These are phyloP conservation scores for Fusarium heterosporum DNA, from an alignment of 2,329 filamentous ascomycete species.

Conservation along the genomic window DNA sequence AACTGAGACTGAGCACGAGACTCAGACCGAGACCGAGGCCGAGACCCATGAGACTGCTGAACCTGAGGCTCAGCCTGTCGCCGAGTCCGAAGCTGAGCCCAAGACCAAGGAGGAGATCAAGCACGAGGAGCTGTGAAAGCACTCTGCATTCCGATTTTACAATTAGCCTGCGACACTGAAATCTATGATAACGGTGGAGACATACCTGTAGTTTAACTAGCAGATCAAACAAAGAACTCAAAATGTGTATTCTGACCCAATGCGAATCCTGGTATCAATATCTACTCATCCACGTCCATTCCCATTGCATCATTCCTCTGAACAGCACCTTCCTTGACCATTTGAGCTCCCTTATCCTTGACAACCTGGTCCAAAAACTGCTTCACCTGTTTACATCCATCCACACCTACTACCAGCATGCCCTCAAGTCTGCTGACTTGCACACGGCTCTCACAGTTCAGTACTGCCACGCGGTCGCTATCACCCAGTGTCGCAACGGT, in stretches of 20 bases:
- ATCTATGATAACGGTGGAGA: conserved; percentile 19
- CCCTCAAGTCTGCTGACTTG: conserved; percentile 84
- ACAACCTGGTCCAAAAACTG: conserved; percentile 85
- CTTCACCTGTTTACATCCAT: conserved; percentile 89
- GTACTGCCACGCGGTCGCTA: conserved; percentile 79
- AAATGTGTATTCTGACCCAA: conserved; percentile 25
- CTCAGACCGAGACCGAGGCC: conserved; percentile 38
- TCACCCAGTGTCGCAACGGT: conserved; percentile 85
- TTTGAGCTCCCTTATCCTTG: conserved; percentile 73
- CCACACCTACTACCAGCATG: conserved; percentile 91
- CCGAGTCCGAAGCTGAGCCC: conserved; percentile 44
- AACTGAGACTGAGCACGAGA: conserved; percentile 25
- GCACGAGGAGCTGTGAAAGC: conserved; percentile 64
- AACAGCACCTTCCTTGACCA: conserved; percentile 68
- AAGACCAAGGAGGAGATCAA: conserved; percentile 47
- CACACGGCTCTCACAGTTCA: conserved; percentile 90
- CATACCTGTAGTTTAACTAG: conserved; percentile 39
- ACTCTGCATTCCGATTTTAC: conserved; percentile 19
- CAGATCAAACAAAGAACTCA: conserved; percentile 42
- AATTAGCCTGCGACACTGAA: conserved; percentile 42
- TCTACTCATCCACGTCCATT: conserved; percentile 62
- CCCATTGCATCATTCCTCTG: conserved; percentile 61
- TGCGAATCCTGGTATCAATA: conserved; percentile 28
- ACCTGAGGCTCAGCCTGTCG: conserved; percentile 33
- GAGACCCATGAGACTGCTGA: conserved; percentile 35